Evolutionary conservation across 495 filamentous ascomycete species (phyloP).

Genomic region (Xylaria cubensis): DNA sequence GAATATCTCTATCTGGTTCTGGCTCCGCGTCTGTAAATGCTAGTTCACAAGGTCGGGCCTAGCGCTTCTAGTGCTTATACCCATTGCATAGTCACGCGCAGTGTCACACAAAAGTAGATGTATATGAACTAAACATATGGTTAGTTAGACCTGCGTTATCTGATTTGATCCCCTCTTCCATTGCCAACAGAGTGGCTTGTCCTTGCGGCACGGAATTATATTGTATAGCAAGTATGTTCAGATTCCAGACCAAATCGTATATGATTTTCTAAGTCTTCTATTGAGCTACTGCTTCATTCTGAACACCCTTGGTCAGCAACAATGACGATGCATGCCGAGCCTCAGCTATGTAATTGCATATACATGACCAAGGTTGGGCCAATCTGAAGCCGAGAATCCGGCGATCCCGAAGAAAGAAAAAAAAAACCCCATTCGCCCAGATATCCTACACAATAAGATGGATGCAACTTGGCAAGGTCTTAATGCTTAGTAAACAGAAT

Average conservation of each 20-base stretch:
- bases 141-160: not conserved
- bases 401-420: not conserved
- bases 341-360: not conserved
- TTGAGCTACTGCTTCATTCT: not conserved
- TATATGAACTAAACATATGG: not conserved
- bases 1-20: conserved; percentile 34
- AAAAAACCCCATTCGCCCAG: not conserved
- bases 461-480: not conserved
- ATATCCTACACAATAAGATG: not conserved
- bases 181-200: not conserved
- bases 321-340: not conserved
- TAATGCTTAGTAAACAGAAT: not conserved
- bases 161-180: not conserved
- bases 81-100: not conserved
- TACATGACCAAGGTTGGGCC: not conserved
- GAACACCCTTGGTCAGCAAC: not conserved
- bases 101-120: not conserved
- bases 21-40: conserved; percentile 21
- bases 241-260: not conserved
- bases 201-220: not conserved
- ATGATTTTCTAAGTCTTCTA: not conserved
- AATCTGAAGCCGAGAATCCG: not conserved
- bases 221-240: not conserved
- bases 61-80: not conserved
- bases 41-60: not conserved